Base-by-base conservation (phyloP, 116 monocot genomes). In the Dioscorea cayenensis region DNA sequence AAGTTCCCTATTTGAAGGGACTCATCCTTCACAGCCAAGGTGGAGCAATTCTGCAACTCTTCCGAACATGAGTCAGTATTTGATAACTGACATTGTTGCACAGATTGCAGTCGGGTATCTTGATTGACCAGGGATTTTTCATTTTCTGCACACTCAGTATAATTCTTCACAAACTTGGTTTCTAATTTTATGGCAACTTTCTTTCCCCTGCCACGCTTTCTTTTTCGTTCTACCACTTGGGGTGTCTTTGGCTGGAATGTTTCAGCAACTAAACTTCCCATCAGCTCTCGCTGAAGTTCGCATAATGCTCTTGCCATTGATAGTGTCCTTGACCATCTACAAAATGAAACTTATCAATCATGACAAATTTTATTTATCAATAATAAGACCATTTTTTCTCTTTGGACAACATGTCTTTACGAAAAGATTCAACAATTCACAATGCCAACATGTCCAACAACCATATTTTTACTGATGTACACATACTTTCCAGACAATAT, bases 281-380 rank as follows among this genome's bases (percentile, higher is more conserved):
- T 76, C 17, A 85, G 64, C 68, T 84, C 81, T 74, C 51, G 71
- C 50, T 89, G 86, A 74, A 92, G 89, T 51, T 84, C 73, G 68
- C 92, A 92, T 0, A 92, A 76, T 22, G 89, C 80, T 78, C 74
- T 77, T 19, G 92, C 86, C 92, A 92, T 92, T 51, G 86, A 84
- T 63, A 92, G 68, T 70, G 86, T 86, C 64, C 92, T 86, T 63
- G 86, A 36, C 86, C 86, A 92, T 70, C 92, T 88, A 37, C 14
- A 68, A 58, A 32, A 38, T 35, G 59, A 37, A 14, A 68, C 43
- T 38, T 43, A 48, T 58, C 27, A 7, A 68, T 36, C 5, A 7
- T 43, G 43, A 8, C 7, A 43, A 43, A 43, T 43, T 7, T 10
- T 10, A 43, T 43, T 43, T 43, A 43, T 12, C 43, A 43, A 43